A percentile compares a stretch with the other conserved stretches of the same genome.
phyloP scores from a whole-genome alignment of 768 basidiomycete genomes.

The Pleurotus citrinopileatus region DNA sequence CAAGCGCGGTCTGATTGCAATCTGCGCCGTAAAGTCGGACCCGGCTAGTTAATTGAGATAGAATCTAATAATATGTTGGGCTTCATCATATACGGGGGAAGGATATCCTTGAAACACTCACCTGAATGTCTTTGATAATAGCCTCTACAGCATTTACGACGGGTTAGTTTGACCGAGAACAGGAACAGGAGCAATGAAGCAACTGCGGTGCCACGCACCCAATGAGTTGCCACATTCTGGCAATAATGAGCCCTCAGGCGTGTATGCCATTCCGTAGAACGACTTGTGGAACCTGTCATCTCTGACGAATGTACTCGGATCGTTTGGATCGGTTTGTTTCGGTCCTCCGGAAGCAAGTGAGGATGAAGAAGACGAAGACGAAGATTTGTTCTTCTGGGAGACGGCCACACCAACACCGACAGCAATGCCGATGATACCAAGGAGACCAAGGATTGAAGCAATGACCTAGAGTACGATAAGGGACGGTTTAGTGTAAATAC shows the following conservation, averaged over 20 bases:
- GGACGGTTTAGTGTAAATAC: constrained; percentile 1
- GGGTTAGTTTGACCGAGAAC: neutral
- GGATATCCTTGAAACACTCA: constrained; percentile 23
- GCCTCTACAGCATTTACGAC: constrained; percentile 29
- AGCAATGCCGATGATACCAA: constrained; percentile 53
- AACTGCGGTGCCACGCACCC: constrained; percentile 28
- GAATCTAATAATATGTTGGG: constrained; percentile 40
- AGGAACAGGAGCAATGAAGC: neutral
- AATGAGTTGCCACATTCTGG: constrained; percentile 64
- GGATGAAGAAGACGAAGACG: constrained; percentile 11
- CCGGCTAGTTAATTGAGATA: constrained; percentile 85
- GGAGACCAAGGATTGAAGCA: constrained; percentile 42
- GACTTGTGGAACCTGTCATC: constrained; percentile 65
- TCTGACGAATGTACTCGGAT: constrained; percentile 78
- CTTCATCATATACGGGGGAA: constrained; percentile 10
- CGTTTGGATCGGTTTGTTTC: constrained; percentile 41
- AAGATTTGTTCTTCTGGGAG: constrained; percentile 45
- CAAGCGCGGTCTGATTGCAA: constrained; percentile 78
- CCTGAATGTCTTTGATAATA: constrained; percentile 74
- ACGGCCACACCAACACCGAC: constrained; percentile 66
- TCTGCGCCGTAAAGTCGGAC: constrained; percentile 86
- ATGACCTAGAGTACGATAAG: constrained; percentile 42
- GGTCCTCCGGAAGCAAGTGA: constrained; percentile 15
- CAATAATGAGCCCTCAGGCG: constrained; percentile 69
- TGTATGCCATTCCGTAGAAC: constrained; percentile 89